Base-by-base conservation (phyloP, 2,329 filamentous ascomycete species). In the Microthyrium microscopicum region DNA sequence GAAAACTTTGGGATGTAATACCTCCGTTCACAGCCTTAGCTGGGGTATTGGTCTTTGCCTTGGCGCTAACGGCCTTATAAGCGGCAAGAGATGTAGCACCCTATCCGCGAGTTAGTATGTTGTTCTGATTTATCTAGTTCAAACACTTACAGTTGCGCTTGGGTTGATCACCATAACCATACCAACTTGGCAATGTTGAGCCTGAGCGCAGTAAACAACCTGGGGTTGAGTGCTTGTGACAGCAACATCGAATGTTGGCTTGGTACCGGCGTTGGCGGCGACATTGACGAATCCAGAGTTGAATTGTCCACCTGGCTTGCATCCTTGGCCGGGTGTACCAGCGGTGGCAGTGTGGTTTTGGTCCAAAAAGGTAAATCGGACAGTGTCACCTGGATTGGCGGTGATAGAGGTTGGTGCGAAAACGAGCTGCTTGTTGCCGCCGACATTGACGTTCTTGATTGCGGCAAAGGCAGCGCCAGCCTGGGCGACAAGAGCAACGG, bases 81-180 rank as follows among this genome's bases (percentile, higher is more conserved):
- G 35, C 35, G 8, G 22, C 29, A 8, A 37, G 29, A 3, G 35
- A 37, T 6, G 29, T 37, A 8, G 35, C 12, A 4, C 35, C 35
- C 20, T 27, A 5, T 16, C 20, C 12, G 24, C 21, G 16, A 15
- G 22, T 33, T 16, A 33, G 31, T 1, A 33, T 19, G 15, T 19
- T 31, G 4, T 24, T 29, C 35, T 25, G 20, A 16, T 34, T 12
- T 11, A 20, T 25, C 12, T 15, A 31, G n/a, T 9, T 7, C 7
- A 24, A 15, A 28, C 3, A 46, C 51, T 46, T 46, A 54, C 50
- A 19, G 19, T 15, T 6, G 7, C 8, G 6, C 49, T 44, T 34
- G 45, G 43, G 44, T 56, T 56, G 45, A 56, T 53, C 4, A 52
- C 53, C 41, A 50, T 52, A 20, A 55, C 54, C 54, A 56, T 56